Evolutionary conservation across 2,329 filamentous ascomycete species (phyloP).

Genomic region (Mycosphaerella sp.): DNA sequence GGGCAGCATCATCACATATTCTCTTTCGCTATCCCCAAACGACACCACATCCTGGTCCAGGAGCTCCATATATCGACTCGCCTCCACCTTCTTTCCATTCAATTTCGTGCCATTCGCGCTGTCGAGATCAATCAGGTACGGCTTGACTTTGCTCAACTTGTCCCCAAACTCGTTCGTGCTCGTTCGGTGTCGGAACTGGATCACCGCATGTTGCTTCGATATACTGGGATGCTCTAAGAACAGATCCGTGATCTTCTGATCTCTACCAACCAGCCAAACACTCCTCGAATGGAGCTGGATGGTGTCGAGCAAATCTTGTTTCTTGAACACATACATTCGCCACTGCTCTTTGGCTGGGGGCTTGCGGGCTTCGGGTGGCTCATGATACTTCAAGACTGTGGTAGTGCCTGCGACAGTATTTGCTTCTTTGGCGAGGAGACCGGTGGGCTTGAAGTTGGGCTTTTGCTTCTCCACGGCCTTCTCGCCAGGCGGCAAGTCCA

Average conservation of each 20-base stretch:
- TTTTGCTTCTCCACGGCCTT: conserved; percentile 62
- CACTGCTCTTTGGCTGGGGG: conserved; percentile 71
- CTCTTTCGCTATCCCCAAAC: conserved; percentile 80
- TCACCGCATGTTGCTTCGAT: conserved; percentile 90
- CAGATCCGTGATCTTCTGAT: conserved; percentile 73
- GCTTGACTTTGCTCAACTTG: conserved; percentile 61
- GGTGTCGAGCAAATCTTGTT: conserved; percentile 69
- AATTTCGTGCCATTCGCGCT: conserved; percentile 84
- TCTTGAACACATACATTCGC: conserved; percentile 90
- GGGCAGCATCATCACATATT: conserved; percentile 91
- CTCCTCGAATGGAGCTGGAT: conserved; percentile 68
- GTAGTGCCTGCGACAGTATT: conserved; percentile 72
- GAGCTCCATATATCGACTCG: conserved; percentile 76
- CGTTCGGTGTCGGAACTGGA: conserved; percentile 84
- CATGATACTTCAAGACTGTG: conserved; percentile 89
- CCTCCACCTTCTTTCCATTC: conserved; percentile 67
- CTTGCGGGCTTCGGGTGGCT: conserved; percentile 87
- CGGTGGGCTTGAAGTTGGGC: conserved; percentile 76
- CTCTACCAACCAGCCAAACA: conserved; percentile 86
- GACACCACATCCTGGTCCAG: conserved; percentile 81
- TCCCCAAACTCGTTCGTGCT: conserved; percentile 84
- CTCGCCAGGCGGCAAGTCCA: conserved; percentile 27
- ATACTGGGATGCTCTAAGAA: conserved; percentile 82
- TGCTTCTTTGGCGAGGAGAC: conserved; percentile 77
- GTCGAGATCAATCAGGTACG: conserved; percentile 89